These are phyloP conservation scores for Annona cherimola DNA, from an alignment of 164 flowering plant species.

Conservation along the genomic window DNA sequence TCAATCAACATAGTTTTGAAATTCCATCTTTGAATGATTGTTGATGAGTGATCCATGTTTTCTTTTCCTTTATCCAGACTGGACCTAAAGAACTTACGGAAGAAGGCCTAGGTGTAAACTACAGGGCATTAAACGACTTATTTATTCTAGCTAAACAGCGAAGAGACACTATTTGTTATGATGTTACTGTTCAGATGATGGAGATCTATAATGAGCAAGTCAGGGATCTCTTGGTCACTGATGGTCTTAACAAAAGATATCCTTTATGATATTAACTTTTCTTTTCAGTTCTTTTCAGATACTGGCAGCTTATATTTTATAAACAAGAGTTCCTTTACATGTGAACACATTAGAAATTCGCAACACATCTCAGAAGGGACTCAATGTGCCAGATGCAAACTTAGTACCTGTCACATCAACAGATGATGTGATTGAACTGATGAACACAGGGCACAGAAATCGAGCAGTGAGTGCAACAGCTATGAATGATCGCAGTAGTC, in stretches of 20 bases:
- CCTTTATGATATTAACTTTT: conserved; percentile 37
- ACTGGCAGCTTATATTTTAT: conserved; percentile 1
- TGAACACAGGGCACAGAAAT: conserved; percentile 85
- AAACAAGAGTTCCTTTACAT: conserved; percentile 42
- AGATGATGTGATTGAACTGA: conserved; percentile 76
- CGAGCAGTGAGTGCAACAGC: conserved; percentile 98
- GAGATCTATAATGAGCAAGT: conserved; percentile 99
- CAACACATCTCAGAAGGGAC: conserved; percentile 82
- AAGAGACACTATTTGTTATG: conserved; percentile 66
- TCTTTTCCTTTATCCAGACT: conserved; percentile 36
- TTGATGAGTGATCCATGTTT: neutral
- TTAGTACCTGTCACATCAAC: conserved; percentile 84
- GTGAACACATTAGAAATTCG: conserved; percentile 82
- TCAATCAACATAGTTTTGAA: neutral
- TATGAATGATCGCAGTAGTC: conserved; percentile 96
- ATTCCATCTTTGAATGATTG: neutral
- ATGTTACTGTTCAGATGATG: conserved; percentile 93
- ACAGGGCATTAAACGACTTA: conserved; percentile 80
- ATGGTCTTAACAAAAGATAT: conserved; percentile 84
- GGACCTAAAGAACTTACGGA: conserved; percentile 90
- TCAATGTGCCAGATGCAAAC: conserved; percentile 92
- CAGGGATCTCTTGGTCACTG: conserved; percentile 83
- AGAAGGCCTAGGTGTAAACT: conserved; percentile 84
- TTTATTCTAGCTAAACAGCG: conserved; percentile 80
- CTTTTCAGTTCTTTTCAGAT: neutral